A percentile compares a stretch with the other conserved stretches of the same genome.
phyloP scores from a whole-genome alignment of 1,139 yeast genomes.

The Magnusiomyces clavatus region DNA sequence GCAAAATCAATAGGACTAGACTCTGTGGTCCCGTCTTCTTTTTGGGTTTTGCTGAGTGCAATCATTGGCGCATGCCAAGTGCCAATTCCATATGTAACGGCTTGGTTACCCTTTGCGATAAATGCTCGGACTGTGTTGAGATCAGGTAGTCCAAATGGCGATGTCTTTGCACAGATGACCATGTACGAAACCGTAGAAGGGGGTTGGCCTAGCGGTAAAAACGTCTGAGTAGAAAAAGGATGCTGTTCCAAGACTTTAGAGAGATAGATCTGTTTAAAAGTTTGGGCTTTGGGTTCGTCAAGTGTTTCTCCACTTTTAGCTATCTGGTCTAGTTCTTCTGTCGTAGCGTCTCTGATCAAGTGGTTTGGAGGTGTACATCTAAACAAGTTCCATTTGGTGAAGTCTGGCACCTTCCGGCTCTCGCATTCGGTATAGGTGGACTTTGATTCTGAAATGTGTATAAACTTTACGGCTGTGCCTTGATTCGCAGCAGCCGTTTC shows the following conservation, averaged over 20 bases:
- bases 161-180: conserved; percentile 61
- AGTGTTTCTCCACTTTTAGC: neutral
- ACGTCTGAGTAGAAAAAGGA: conserved; percentile 85
- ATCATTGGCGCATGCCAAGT: conserved; percentile 96
- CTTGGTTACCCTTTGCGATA: conserved; percentile 71
- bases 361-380: conserved; percentile 71
- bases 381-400: conserved; percentile 76
- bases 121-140: conserved; percentile 56
- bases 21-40: conserved; percentile 27
- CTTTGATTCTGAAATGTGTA: conserved; percentile 59
- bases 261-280: conserved; percentile 32
- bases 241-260: conserved; percentile 81
- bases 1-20: conserved; percentile 54
- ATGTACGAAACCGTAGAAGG: conserved; percentile 47
- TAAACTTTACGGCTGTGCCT: conserved; percentile 83
- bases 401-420: conserved; percentile 37
- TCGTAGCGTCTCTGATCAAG: conserved; percentile 32
- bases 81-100: conserved; percentile 78
- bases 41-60: conserved; percentile 34
- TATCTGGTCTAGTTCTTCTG: neutral
- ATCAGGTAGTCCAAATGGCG: conserved; percentile 45
- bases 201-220: conserved; percentile 75
- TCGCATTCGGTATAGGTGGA: conserved; percentile 42
- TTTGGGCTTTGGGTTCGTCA: neutral
- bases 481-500: conserved; percentile 63